These are phyloP conservation scores for Hypomyces rosellus DNA, from an alignment of 2,329 filamentous ascomycete genomes.

Conservation along the genomic window DNA sequence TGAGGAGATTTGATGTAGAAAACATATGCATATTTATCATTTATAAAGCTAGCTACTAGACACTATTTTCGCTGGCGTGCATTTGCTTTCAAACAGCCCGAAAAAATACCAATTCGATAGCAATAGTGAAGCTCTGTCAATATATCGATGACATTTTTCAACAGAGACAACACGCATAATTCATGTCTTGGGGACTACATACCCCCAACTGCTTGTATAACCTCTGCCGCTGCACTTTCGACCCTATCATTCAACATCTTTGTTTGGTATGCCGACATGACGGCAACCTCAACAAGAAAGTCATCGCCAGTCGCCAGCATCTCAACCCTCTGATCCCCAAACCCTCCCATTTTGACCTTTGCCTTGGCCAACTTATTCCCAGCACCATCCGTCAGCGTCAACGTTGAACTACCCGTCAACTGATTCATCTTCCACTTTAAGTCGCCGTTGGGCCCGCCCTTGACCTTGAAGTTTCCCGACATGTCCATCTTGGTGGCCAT, in stretches of 20 bases:
- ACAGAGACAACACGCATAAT: too few relatives aligned
- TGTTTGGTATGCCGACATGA: constrained; percentile 1
- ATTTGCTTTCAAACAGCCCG: too few relatives aligned
- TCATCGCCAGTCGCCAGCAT: neutral
- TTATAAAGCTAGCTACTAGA: too few relatives aligned
- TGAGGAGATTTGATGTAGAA: too few relatives aligned
- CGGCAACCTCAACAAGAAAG: neutral
- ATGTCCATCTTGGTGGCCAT: constrained; percentile 2
- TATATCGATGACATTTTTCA: too few relatives aligned
- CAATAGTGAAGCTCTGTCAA: too few relatives aligned
- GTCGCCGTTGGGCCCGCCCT: neutral
- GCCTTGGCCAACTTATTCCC: constrained; percentile 3
- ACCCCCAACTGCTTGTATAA: neutral
- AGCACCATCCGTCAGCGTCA: neutral
- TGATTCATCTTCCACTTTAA: constrained; percentile 4
- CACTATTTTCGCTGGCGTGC: too few relatives aligned
- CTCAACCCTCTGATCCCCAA: neutral
- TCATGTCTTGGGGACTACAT: neutral
- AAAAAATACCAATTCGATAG: too few relatives aligned
- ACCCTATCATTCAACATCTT: neutral
- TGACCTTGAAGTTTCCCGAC: neutral
- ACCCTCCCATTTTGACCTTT: neutral
- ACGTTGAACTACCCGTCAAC: neutral
- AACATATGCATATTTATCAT: too few relatives aligned
- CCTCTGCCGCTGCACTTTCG: neutral